Evolutionary conservation across 129 eudicot genomes (phyloP).

Genomic region (Arctium minus): DNA sequence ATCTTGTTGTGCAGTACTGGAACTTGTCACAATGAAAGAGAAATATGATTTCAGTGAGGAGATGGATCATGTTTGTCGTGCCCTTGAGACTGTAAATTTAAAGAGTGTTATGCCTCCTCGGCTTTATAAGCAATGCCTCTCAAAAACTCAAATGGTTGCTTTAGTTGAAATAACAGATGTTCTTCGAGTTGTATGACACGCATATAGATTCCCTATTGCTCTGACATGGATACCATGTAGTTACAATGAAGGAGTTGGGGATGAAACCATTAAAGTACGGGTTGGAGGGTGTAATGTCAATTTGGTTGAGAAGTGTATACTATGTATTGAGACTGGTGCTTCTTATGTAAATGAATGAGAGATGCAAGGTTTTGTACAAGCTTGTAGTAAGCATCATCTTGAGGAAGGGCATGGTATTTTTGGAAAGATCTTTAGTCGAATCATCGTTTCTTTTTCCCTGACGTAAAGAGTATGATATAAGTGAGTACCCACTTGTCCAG

Average conservation of each 20-base stretch:
- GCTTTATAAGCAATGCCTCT: conserved; percentile 59
- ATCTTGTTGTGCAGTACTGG: conserved; percentile 81
- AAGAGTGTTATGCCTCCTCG: conserved; percentile 68
- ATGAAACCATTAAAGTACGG: conserved; percentile 36
- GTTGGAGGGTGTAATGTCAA: conserved; percentile 31
- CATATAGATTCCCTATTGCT: conserved; percentile 80
- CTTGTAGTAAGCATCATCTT: conserved; percentile 68
- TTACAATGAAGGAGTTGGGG: conserved; percentile 28
- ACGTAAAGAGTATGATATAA: conserved; percentile 65
- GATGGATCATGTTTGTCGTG: conserved; percentile 66
- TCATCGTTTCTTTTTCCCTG: conserved; percentile 60
- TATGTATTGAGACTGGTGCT: conserved; percentile 56
- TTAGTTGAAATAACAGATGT: conserved; percentile 76
- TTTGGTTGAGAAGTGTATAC: conserved; percentile 36
- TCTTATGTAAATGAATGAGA: conserved; percentile 57
- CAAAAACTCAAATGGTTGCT: conserved; percentile 76
- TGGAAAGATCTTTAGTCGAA: conserved; percentile 79
- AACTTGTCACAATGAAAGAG: conserved; percentile 71
- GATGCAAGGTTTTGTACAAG: conserved; percentile 71
- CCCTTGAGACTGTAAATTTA: conserved; percentile 82
- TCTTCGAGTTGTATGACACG: conserved; percentile 71
- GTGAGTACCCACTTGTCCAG: conserved; percentile 75
- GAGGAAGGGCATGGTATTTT: conserved; percentile 80
- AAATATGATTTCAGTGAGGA: conserved; percentile 71
- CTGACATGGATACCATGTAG: conserved; percentile 89